Evolutionary conservation across 352 stramenopile genomes (phyloP), one percentile per base, ranked within the genome.

Genomic region (Phytophthora palmivora): DNA sequence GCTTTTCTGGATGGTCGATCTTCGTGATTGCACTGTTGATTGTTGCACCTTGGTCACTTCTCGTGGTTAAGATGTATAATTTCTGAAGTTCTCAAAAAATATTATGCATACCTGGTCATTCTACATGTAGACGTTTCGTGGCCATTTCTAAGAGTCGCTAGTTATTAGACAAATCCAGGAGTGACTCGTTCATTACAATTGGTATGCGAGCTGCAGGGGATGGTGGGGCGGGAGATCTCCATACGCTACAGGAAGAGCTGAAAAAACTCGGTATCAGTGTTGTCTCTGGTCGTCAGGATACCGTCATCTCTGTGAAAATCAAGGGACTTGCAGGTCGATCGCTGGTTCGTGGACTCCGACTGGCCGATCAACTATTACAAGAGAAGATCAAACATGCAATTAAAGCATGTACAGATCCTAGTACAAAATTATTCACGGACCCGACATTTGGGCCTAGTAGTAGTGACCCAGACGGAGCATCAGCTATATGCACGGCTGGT

Each of bases 221-320:
- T 18, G 22, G 21, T 8, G 39, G 18, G 12, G 46, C n/a, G 4
- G 49, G 34, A 12, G 77, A 91, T 52, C 56, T 91, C 16, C 76
- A 70, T 18, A 59, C 57, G 7, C 59, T 96, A 28, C 84, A 96
- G 57, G 79, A 92, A 45, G 82, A 92, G 74, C 78, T 96, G 16
- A 89, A 92, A 53, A 91, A 88, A 55, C 66, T 94, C 11, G 87
- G 84, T 0, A 87, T 94, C 39, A 74, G 32, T 19, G 80, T 96
- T 52, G 75, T 92, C 11, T 93, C 83, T 0, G 81, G 84, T 24
- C 80, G 74, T 14, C 84, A 93, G 61, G 81, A 92, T 51, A 94
- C 84, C 0, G 66, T 96, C 58, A 76, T 96, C 14, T 84, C 82
- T 0, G 79, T 94, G 45, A 80, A 83, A 61, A 90, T 94, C 53